Evolutionary conservation across 1,139 yeast species (phyloP), one percentile per base, ranked within the genome.

Genomic region (Pichia sp.): DNA sequence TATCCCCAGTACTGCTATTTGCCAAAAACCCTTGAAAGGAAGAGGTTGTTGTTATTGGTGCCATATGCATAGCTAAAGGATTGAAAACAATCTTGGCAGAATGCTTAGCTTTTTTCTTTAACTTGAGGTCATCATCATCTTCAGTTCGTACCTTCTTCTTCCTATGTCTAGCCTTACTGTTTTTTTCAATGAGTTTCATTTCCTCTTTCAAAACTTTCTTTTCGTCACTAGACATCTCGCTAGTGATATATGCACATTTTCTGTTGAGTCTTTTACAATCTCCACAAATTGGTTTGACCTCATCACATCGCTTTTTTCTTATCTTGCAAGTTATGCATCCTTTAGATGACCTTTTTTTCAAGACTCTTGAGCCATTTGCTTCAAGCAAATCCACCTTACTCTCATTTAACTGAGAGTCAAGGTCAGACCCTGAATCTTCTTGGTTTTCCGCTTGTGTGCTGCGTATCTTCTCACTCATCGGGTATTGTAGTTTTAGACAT

Each of bases 321-420:
- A 80, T 73, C 58, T 87, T 84, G 64, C 95, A 87, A 0, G 90
- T 85, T 50, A 84, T 67, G 66, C 93, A 87, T 0, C 95, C 95
- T 59, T 74, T 75, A 56, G 72, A 75, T 1, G 85, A 77, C 57
- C 82, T 66, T 58, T 64, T 70, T 15, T 32, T 51, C 11, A 6
- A 11, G 10, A 3, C 7, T 3, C 6, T 46, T 10, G 11, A 3
- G 7, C 16, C 36, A 10, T 7, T 4, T 13, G 43, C 8, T 31
- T 30, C 41, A 30, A 8, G 13, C 19, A 15, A n/a, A 13, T 40
- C 50, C 16, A 11, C 26, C n/a, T 6, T n/a, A 6, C n/a, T 19
- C 7, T 47, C 44, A 8, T 11, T 29, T n/a, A 6, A 13, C 13
- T 45, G 15, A 5, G 8, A 8, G 19, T 47, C 31, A 26, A 36